Base-by-base conservation (phyloP, 176 grass and related monocot genomes). In the Phyllostachys edulis region DNA sequence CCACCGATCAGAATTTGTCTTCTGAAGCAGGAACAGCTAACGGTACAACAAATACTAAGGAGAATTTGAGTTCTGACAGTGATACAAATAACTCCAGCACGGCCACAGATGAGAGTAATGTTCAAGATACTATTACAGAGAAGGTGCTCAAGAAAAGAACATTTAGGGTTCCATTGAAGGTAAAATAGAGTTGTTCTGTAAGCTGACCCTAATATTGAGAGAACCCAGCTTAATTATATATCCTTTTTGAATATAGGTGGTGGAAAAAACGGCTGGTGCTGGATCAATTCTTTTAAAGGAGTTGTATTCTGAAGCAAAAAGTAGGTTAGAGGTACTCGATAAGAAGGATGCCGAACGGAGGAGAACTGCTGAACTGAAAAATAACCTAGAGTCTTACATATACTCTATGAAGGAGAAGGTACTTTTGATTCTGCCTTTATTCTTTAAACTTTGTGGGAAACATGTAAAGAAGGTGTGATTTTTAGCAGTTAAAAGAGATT, bases 321-420 rank as follows among this genome's bases (percentile, higher is more conserved):
- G 44, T 83, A 99, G 91, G 89, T 86, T 99, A 87, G 97, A 99
- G 45, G 71, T 77, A 64, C 90, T 99, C 10, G 72, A 96, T 75
- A 96, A 94, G 85, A 99, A 94, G 85, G 91, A 99, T 92, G 86
- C 88, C 18, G 97, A 99, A 74, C 84, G 88, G 71, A 90, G 90
- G 84, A 92, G 66, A 89, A 99, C 93, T 89, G 97, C 97, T 64
- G 97, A 99, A 63, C 81, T 99, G 15, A 99, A 99, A 87, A 99
- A 99, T 81, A 93, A 71, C 83, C 87, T 99, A 21, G 97, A 99
- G 67, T 94, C 88, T 59, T 99, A 96, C 80, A 99, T 91, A 89
- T 99, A 99, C 81, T 94, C 93, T 56, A 99, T 90, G 86, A 99
- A 92, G 76, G 97, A 99, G 77, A 99, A 99, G 97, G 97, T 97